Base-by-base conservation (phyloP, 2,329 filamentous ascomycete species). In the Paecilomyces dactylethromorphus region DNA sequence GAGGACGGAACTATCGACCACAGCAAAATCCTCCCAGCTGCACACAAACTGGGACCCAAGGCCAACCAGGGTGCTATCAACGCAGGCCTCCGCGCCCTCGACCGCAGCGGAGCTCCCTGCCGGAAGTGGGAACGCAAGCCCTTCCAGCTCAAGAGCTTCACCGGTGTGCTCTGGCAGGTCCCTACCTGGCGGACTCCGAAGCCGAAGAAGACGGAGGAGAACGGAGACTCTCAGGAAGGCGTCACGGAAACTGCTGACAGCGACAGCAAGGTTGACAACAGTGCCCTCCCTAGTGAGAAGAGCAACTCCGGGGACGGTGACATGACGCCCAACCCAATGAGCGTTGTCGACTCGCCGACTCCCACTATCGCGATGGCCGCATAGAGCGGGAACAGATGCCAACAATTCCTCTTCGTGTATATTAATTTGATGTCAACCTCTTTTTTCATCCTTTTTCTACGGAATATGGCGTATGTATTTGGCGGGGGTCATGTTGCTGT, bases 41-140 rank as follows among this genome's bases (percentile, higher is more conserved):
- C 82, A 55, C 90, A 93, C 76, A 96, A 96, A 74, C 87, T 97
- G 26, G 93, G 93, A 3, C 94, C 94, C 65, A 97, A 97, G 76
- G 93, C 93, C 56, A 97, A 97, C 74, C 90, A 93, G 69, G 94
- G 94, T 63, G 93, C 93, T 60, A 99, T 99, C 82, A 99, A 99
- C 72, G 94, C 94, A 57, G 91, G 91, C 56, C 87, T 99, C 55
- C 91, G 94, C 58, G 93, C 94, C 12, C 89, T 99, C 64, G 94
- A 99, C 75, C 88, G 93, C 61, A 89, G 89, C 7, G 93, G 93
- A 65, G 90, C 93, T 69, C 92, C 94, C 10, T 97, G 92, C 75
- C 90, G 93, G 64, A 92, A 87, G 73, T 99, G 94, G 94, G 82
- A 86, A 71, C 90, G 87, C 74, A 91, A 91, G 63, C 84, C 87